A percentile compares a stretch with the other conserved stretches of the same genome.
Conservation (phyloP, 2,329 filamentous ascomycete genomes). For the Ceratocystiopsis minuta region DNA sequence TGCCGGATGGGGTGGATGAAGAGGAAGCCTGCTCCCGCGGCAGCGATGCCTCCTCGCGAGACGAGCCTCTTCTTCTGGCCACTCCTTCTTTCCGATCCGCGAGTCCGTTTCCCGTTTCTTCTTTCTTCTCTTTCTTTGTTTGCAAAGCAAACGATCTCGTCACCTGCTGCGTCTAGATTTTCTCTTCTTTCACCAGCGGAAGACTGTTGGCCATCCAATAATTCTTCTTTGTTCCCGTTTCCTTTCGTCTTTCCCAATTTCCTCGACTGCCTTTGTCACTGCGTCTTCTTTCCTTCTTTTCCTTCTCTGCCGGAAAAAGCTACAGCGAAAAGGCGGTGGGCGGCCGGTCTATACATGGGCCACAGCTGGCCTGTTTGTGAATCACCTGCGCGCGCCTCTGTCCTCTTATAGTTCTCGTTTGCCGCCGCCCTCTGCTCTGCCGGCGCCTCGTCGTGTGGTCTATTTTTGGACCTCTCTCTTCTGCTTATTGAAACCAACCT, state of each 20-base stretch:
- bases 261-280: too few relatives aligned
- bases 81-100: too few relatives aligned
- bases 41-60: too few relatives aligned
- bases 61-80: too few relatives aligned
- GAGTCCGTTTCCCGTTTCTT: too few relatives aligned
- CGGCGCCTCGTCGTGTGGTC: constrained; percentile 1
- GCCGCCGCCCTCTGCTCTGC: constrained; percentile 1
- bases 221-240: constrained; percentile 1
- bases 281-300: neutral
- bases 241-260: neutral
- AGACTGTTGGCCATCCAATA: too few relatives aligned
- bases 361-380: constrained; percentile 1
- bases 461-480: constrained; percentile 1
- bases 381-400: constrained; percentile 2
- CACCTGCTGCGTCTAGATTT: neutral
- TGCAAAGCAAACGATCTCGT: neutral
- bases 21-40: too few relatives aligned
- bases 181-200: neutral
- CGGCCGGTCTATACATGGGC: too few relatives aligned
- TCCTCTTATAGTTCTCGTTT: constrained; percentile 3
- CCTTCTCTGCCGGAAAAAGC: neutral
- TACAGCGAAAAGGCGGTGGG: too few relatives aligned
- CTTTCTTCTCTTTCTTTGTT: too few relatives aligned
- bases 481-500: neutral
- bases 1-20: too few relatives aligned